Evolutionary conservation across 495 filamentous ascomycete species (phyloP), one percentile per base, ranked within the genome.

Genomic region (Cairneyella variabilis): DNA sequence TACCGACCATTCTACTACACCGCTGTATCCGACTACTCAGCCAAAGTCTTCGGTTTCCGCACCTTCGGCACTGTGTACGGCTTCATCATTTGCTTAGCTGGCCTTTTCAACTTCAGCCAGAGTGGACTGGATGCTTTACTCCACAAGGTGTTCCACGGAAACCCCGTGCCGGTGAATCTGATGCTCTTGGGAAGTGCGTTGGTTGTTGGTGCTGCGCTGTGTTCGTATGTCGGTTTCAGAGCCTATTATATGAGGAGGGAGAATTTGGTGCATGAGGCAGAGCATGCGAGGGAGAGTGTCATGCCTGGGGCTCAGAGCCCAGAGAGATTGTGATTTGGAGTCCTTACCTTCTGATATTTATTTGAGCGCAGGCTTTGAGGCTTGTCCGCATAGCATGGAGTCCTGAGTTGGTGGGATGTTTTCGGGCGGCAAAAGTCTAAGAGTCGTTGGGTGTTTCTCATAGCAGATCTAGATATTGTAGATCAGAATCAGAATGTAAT

Each of bases 31-130:
- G 93, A 98, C 71, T 97, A 95, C 67, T 74, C 83, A 38, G 91
- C 90, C 26, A 97, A 97, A 69, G 92, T 98, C 27, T 98, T 98
- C 66, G 92, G 93, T 7, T 96, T 96, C 70, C 83, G 82, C 54
- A 96, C 91, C 0, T 97, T 97, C 58, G 92, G 92, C 22, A 96
- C 88, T 51, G 89, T 98, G 22, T 97, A 97, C 65, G 93, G 93
- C n/a, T 76, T 91, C 7, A 84, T 96, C 50, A 97, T 97, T 53
- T 96, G 90, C 63, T 65, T 93, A 3, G 84, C 91, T 1, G 93
- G 93, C 5, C 60, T 98, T 10, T 76, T 91, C 44, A 96, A 95
- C 67, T 92, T 98, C 60, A 80, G 77, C 16, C 92, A 97, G 72
- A 83, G 83, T 9, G 90, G 78, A 0, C 71, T 97, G 23, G 93